phyloP scores from a whole-genome alignment of 495 filamentous ascomycete species.

The Talaromyces stipitatus region DNA sequence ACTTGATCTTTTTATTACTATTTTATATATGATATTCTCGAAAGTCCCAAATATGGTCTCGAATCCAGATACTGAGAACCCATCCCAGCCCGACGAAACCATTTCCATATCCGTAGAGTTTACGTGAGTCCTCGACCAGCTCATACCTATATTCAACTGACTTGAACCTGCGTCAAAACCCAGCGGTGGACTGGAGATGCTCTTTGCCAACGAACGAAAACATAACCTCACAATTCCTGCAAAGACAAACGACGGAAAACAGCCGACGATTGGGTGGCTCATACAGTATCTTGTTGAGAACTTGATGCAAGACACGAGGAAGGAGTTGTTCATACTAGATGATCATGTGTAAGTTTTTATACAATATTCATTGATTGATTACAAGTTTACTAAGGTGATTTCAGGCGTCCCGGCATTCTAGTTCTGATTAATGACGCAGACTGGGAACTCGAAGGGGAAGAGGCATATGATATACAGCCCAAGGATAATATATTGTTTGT shows the following conservation, averaged over 20 bases:
- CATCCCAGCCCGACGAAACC: conserved; percentile 1
- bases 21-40: not conserved
- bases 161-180: conserved; percentile 10
- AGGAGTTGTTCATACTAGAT: conserved; percentile 85
- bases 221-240: conserved; percentile 62
- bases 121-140: conserved; percentile 44
- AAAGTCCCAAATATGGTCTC: not conserved
- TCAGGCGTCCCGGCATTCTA: conserved; percentile 89
- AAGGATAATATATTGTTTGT: conserved; percentile 92
- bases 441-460: conserved; percentile 96
- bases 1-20: not conserved
- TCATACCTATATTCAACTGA: not conserved
- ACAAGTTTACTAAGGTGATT: not conserved
- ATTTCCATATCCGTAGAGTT: conserved; percentile 65
- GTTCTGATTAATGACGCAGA: conserved; percentile 97
- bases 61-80: not conserved
- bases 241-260: conserved; percentile 46
- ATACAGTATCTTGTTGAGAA: conserved; percentile 74
- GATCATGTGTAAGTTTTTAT: conserved; percentile 64
- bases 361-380: conserved; percentile 5
- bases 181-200: conserved; percentile 91
- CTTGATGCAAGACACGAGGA: conserved; percentile 76
- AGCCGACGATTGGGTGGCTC: conserved; percentile 66
- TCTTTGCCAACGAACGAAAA: conserved; percentile 76
- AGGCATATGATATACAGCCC: conserved; percentile 71